These are phyloP conservation scores for Mallotus nudiflorus DNA, from an alignment of 345 rosid genomes.

Conservation along the genomic window DNA sequence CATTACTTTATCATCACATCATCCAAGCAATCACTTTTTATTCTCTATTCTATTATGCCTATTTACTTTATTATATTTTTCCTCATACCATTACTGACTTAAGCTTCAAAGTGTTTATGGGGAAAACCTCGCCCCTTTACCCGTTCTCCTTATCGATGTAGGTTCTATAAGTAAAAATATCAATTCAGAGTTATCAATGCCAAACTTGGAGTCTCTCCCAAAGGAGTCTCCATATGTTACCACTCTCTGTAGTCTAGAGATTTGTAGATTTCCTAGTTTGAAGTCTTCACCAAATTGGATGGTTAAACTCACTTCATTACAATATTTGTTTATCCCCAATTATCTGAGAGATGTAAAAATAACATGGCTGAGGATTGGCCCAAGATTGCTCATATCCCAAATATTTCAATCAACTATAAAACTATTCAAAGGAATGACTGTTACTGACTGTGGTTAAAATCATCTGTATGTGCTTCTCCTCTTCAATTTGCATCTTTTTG, in stretches of 20 bases:
- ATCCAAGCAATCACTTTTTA: no score
- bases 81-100: no score
- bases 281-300: not conserved
- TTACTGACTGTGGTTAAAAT: not conserved
- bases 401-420: not conserved
- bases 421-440: not conserved
- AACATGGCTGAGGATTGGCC: slow-evolving; percentile 12
- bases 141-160: no score
- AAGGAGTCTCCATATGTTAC: not conserved
- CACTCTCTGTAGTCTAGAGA: not conserved
- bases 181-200: no score
- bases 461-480: not conserved
- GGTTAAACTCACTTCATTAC: not conserved
- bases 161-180: no score
- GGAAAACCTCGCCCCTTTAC: no score
- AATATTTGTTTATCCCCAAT: not conserved
- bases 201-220: not conserved
- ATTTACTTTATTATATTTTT: no score
- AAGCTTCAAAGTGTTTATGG: no score
- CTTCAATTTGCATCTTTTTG: not conserved
- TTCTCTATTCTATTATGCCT: no score
- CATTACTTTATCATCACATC: no score
- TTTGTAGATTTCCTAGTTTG: not conserved
- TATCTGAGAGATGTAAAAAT: not conserved
- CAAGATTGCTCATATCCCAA: slow-evolving; percentile 15